Conservation (phyloP, 345 rosid species). For the Eucalyptus viminalis region DNA sequence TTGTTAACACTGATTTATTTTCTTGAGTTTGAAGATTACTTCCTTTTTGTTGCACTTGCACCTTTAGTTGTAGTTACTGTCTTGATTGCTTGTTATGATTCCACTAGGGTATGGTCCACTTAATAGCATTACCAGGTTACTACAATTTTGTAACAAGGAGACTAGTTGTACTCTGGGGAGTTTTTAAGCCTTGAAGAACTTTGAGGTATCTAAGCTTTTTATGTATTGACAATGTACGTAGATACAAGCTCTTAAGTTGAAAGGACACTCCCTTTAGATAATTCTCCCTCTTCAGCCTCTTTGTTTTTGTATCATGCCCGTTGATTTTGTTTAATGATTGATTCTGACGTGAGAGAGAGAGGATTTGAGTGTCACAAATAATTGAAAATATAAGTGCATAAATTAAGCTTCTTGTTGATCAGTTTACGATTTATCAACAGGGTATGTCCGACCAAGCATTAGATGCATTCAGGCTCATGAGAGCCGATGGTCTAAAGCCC, state of each 20-base stretch:
- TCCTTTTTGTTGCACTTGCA: not conserved
- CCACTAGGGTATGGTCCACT: not conserved
- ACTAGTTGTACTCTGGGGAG: not conserved
- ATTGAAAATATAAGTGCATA: not conserved
- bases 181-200: not conserved
- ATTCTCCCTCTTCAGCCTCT: not conserved
- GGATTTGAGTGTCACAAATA: not conserved
- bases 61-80: not conserved
- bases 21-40: not conserved
- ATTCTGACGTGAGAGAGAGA: not conserved
- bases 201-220: not conserved
- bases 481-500: constrained; percentile 78
- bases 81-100: not conserved
- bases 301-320: not conserved
- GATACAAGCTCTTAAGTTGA: not conserved
- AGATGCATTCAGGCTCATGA: constrained; percentile 82
- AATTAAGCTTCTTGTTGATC: not conserved
- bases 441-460: constrained; percentile 91
- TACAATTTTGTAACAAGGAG: not conserved
- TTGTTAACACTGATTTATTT: not conserved
- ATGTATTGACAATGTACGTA: not conserved
- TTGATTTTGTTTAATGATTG: not conserved
- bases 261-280: not conserved
- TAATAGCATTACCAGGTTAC: not conserved
- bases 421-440: constrained; percentile 16